phyloP scores from a whole-genome alignment of 2,329 filamentous ascomycete species.

The Exophiala spinifera region DNA sequence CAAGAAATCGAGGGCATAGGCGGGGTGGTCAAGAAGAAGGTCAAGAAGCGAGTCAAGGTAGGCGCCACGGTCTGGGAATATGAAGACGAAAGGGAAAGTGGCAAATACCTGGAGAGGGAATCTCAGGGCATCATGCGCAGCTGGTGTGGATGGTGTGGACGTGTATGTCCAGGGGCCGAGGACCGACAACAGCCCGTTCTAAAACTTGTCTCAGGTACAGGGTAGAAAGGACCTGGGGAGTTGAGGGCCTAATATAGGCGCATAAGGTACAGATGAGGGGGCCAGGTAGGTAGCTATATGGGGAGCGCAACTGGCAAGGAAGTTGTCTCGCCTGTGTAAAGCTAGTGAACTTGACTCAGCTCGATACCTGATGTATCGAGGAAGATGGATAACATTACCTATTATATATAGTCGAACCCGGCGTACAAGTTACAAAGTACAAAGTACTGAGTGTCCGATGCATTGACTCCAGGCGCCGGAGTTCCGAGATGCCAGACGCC shows the following conservation, averaged over 20 bases:
- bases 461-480: too few relatives aligned
- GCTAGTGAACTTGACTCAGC: too few relatives aligned
- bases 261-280: too few relatives aligned
- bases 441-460: too few relatives aligned
- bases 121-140: constrained; percentile 65
- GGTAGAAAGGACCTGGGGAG: constrained; percentile 4
- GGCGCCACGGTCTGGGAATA: constrained; percentile 83
- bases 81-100: constrained; percentile 69
- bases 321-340: too few relatives aligned
- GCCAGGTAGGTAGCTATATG: too few relatives aligned
- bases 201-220: background rate
- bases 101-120: constrained; percentile 68
- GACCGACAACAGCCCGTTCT: constrained; percentile 35
- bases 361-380: too few relatives aligned
- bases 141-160: constrained; percentile 90
- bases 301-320: too few relatives aligned
- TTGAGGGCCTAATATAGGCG: background rate
- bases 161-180: constrained; percentile 63
- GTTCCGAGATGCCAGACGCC: too few relatives aligned
- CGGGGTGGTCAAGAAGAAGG: constrained; percentile 80
- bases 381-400: too few relatives aligned
- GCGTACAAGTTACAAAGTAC: too few relatives aligned
- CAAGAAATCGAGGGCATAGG: constrained; percentile 92
- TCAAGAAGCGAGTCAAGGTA: constrained; percentile 76
- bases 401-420: too few relatives aligned